Evolutionary conservation across 306 rosid genomes (phyloP), one percentile per base, ranked within the genome.

Genomic region (Cucurbita maxima): DNA sequence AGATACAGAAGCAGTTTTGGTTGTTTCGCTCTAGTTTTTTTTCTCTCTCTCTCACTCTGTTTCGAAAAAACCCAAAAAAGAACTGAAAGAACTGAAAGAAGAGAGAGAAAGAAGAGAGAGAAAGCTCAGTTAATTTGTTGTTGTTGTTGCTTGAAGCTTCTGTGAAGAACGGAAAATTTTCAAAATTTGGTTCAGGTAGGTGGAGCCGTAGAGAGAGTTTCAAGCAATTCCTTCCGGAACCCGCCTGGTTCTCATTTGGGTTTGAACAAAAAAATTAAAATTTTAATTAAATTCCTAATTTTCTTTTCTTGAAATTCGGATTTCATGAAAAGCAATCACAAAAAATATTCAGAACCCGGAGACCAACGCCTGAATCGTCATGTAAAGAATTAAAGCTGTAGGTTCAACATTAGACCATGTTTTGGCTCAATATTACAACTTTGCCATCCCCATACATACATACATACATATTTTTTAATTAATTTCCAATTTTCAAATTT

Each of bases 201-300:
- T 74, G 89, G 86, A 70, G 74, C 74, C 59, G 74, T 80, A 37
- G 61, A 57, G 12, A 37, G 61, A 57, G 12, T 55, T 73, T 55
- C 57, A 44, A 19, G 54, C 81, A 77, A 77, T 84, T 84, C 20
- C 84, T 85, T 81, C 43, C 48, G 55, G 73, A 63, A 83, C 62
- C 91, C 88, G 95, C 80, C 81, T 80, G 78, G 83, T 81, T 81
- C 86, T 50, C 67, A 25, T 22, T 8, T 36, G 38, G 20, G 16
- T 30, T 30, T 30, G 3, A 2, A 30, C 3, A 2, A 2, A 2
- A 1, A 30, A 30, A 30, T 30, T 30, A 30, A 30, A 30, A 30
- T 30, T 30, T 30, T 30, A 30, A 30, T 30, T 30, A 30, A 30
- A 30, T 30, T 30, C 34, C 0, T 30, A 30, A 30, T 3, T 30